phyloP scores from a whole-genome alignment of 148 eudicot species.

The Camellia lanceoleosa region DNA sequence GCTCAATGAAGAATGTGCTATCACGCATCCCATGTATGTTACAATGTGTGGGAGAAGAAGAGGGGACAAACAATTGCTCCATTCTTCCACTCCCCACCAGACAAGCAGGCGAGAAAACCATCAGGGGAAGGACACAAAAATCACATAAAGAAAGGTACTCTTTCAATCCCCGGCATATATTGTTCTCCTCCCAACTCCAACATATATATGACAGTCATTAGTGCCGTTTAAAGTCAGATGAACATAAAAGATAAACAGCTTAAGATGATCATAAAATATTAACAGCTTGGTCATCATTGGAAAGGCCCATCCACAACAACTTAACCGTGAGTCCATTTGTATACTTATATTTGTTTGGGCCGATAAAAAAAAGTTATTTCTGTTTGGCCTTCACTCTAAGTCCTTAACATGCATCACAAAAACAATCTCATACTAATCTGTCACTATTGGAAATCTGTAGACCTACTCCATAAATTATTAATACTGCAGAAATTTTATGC shows the following conservation, averaged over 20 bases:
- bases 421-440: neutral
- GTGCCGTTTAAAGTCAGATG: neutral
- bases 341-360: neutral
- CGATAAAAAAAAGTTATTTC: no score
- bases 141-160: neutral
- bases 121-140: neutral
- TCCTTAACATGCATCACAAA: neutral
- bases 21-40: no score
- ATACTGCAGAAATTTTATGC: neutral
- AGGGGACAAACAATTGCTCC: neutral
- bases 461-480: neutral
- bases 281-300: neutral
- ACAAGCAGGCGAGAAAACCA: slow-evolving; percentile 1
- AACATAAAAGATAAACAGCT: neutral
- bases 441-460: neutral
- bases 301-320: neutral
- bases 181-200: neutral
- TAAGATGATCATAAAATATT: no score
- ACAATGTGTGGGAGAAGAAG: neutral
- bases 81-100: neutral
- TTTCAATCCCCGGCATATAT: neutral
- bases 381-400: neutral
- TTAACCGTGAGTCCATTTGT: neutral
- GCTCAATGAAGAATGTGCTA: no score
- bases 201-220: neutral